Percentiles rank a stretch among this genome's conserved stretches.
Evolutionary conservation across 305 asterid species (phyloP).

Genomic region (Nicotiana rustica): DNA sequence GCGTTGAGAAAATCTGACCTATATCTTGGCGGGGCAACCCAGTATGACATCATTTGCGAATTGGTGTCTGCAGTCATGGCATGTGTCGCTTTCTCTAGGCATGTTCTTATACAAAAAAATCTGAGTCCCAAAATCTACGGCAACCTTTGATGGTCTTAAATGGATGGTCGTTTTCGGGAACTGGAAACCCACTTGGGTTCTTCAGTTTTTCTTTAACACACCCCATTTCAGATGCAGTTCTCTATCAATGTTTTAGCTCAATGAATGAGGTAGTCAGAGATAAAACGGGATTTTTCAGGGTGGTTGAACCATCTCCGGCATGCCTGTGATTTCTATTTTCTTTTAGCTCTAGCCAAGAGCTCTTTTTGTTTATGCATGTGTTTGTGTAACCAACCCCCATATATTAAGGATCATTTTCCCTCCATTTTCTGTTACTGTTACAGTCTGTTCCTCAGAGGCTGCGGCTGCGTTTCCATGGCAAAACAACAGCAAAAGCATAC

Average conservation of each 20-base stretch:
- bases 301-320: conserved; percentile 17
- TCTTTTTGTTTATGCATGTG: background rate
- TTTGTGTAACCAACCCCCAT: too few species aligned
- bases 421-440: too few species aligned
- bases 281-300: background rate
- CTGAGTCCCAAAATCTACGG: conserved; percentile 48
- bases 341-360: background rate
- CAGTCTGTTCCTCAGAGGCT: too few species aligned
- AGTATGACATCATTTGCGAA: conserved; percentile 38
- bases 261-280: background rate
- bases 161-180: background rate
- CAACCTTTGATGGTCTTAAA: too few species aligned
- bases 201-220: background rate
- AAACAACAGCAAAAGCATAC: background rate
- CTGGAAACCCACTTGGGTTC: background rate
- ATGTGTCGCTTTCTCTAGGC: conserved; percentile 39
- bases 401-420: too few species aligned
- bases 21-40: conserved; percentile 59
- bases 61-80: conserved; percentile 52
- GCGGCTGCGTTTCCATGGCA: background rate
- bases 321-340: background rate
- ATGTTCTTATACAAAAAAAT: conserved; percentile 36
- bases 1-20: conserved; percentile 35
- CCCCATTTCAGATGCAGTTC: conserved; percentile 3
- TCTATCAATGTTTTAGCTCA: conserved; percentile 1